phyloP scores from a whole-genome alignment of 1,284 basidiomycete genomes.

The Ceratobasidium sp. region DNA sequence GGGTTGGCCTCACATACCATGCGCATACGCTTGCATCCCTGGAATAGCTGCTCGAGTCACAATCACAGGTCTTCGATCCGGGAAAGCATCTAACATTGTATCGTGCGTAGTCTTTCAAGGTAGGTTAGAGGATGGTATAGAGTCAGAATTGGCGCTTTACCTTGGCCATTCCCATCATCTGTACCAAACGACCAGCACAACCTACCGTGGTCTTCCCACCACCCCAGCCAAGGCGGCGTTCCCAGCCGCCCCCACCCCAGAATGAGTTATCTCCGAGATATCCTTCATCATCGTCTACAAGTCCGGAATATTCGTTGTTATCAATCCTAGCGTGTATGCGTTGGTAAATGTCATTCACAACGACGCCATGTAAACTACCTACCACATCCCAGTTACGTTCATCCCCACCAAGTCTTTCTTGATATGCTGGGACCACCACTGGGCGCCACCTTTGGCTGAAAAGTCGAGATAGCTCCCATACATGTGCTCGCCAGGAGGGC shows the following conservation, averaged over 20 bases:
- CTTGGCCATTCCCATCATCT: conserved; percentile 45
- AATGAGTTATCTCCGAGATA: conserved; percentile 37
- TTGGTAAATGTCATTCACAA: not conserved
- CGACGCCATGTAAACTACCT: not conserved
- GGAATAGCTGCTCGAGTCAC: conserved; percentile 36
- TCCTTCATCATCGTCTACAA: conserved; percentile 35
- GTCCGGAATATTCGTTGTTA: conserved; percentile 42
- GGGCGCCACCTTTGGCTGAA: conserved; percentile 23
- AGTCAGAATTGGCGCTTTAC: not conserved
- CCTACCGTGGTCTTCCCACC: conserved; percentile 37
- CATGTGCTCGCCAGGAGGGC: conserved; percentile 36
- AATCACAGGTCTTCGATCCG: conserved; percentile 37
- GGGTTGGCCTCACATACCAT: not conserved
- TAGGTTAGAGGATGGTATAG: not conserved
- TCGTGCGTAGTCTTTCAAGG: conserved; percentile 36
- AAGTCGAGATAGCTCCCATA: conserved; percentile 44
- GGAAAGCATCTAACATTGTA: conserved; percentile 35
- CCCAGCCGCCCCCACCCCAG: conserved; percentile 37
- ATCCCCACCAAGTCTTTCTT: conserved; percentile 35
- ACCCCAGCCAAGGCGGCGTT: conserved; percentile 34
- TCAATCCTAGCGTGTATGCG: conserved; percentile 26
- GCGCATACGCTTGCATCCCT: conserved; percentile 43
- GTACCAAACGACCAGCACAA: conserved; percentile 33
- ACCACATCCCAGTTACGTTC: conserved; percentile 44
- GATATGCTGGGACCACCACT: conserved; percentile 45